Percentiles rank a stretch among this genome's conserved stretches.
Conservation (phyloP, 306 rosid genomes). For the Phaseolus lunatus region DNA sequence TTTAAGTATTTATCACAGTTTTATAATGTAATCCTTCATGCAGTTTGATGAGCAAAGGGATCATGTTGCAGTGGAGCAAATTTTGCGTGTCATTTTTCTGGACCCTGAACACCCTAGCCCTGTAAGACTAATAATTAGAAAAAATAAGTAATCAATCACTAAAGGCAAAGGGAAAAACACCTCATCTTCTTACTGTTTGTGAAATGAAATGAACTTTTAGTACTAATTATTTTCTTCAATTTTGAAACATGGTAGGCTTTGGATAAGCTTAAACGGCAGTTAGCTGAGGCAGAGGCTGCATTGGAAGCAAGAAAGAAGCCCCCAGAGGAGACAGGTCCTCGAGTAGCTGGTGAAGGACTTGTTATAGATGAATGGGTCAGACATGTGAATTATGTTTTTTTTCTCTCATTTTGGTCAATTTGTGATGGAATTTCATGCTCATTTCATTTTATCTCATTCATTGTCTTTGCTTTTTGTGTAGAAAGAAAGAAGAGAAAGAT, state of each 20-base stretch:
- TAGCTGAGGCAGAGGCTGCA: constrained; percentile 86
- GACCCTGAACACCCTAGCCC: constrained; percentile 78
- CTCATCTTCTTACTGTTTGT: neutral
- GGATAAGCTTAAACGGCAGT: constrained; percentile 75
- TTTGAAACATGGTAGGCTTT: constrained; percentile 57
- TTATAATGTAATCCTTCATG: constrained; percentile 21
- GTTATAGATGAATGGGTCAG: constrained; percentile 95
- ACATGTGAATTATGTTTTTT: constrained; percentile 17
- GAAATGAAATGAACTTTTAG: neutral
- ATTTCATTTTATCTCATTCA: constrained; percentile 17
- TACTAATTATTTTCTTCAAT: neutral
- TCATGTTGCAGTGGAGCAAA: constrained; percentile 81
- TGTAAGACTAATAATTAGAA: constrained; percentile 50
- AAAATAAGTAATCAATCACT: neutral
- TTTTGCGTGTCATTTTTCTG: constrained; percentile 79
- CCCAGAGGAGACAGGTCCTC: constrained; percentile 69
- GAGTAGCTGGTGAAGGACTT: constrained; percentile 80
- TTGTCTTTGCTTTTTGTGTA: constrained; percentile 39
- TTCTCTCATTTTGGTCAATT: constrained; percentile 5
- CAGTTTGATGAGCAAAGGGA: constrained; percentile 95
- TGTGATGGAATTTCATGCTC: neutral
- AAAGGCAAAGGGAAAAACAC: too few relatives aligned
- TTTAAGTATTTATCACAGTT: constrained; percentile 30
- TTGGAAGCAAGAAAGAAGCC: constrained; percentile 76
- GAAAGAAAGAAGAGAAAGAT: constrained; percentile 94